Evolutionary conservation across 805 yeast genomes (phyloP).

Genomic region (Clavispora carvajalis): DNA sequence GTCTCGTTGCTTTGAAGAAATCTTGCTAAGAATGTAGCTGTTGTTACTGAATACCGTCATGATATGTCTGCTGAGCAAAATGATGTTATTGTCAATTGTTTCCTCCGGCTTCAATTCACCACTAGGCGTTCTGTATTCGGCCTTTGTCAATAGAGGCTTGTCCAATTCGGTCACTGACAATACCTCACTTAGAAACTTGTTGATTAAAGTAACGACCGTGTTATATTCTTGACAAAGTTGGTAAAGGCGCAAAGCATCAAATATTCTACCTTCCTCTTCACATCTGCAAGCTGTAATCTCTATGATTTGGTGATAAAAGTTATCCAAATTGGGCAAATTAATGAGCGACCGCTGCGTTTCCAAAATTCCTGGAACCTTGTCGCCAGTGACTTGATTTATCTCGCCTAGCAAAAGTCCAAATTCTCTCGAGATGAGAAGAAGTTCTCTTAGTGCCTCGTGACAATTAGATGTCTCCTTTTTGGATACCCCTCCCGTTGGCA

Average conservation of each 20-base stretch:
- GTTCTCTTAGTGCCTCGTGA: constrained; percentile 76
- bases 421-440: constrained; percentile 81
- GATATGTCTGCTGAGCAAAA: constrained; percentile 41
- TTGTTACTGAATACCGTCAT: constrained; percentile 48
- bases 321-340: constrained; percentile 50
- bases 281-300: constrained; percentile 83
- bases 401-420: constrained; percentile 81
- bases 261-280: constrained; percentile 83
- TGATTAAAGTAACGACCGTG: constrained; percentile 70
- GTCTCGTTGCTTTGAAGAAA: constrained; percentile 52
- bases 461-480: constrained; percentile 50
- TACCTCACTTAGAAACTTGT: constrained; percentile 72
- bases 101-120: constrained; percentile 27
- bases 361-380: constrained; percentile 74
- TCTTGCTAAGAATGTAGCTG: constrained; percentile 51
- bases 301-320: constrained; percentile 65
- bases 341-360: constrained; percentile 71
- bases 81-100: constrained; percentile 43
- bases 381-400: constrained; percentile 61
- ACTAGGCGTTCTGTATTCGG: constrained; percentile 31
- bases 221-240: constrained; percentile 86
- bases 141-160: constrained; percentile 43
- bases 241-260: constrained; percentile 79
- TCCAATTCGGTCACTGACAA: constrained; percentile 67
- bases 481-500: constrained; percentile 34